Evolutionary conservation across 208 protist genomes (phyloP).

Genomic region (Blechomonas ayalai): DNA sequence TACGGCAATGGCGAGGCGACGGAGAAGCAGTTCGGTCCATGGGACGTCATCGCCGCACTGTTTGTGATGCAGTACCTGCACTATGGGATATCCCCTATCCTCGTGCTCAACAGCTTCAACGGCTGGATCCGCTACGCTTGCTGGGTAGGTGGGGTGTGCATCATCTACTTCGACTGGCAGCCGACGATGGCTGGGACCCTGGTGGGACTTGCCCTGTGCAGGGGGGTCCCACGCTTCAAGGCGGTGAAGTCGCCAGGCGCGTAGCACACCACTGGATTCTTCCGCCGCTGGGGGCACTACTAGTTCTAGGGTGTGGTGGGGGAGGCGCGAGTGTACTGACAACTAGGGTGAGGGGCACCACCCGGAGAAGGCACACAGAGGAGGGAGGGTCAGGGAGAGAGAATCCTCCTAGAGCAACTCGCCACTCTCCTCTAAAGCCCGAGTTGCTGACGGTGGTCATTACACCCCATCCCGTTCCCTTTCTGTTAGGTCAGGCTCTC

Average conservation of each 20-base stretch:
- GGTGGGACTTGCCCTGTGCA: conserved; percentile 69
- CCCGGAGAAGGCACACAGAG: too few species aligned
- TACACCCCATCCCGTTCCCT: too few species aligned
- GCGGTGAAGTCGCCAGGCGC: conserved; percentile 15
- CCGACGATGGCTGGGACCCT: conserved; percentile 61
- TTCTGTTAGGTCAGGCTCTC: too few species aligned
- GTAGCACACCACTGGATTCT: conserved; percentile 8
- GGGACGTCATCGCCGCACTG: conserved; percentile 72
- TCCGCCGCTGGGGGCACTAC: too few species aligned
- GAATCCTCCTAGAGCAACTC: too few species aligned
- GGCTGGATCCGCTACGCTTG: conserved; percentile 85
- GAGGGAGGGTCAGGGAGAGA: too few species aligned
- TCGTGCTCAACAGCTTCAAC: conserved; percentile 79
- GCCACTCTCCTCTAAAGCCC: too few species aligned
- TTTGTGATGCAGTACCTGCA: conserved; percentile 83
- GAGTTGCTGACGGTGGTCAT: too few species aligned
- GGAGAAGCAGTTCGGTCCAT: conserved; percentile 89
- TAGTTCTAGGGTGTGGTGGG: too few species aligned
- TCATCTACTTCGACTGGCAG: conserved; percentile 90
- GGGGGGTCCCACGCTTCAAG: conserved; percentile 45
- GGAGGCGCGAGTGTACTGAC: too few species aligned
- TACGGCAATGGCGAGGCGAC: conserved; percentile 22
- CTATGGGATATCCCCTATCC: conserved; percentile 55
- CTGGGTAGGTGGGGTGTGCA: conserved; percentile 79
- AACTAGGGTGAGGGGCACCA: too few species aligned